These are phyloP conservation scores for Cryptosporidium felis DNA, from an alignment of 169 alveolate species.

Conservation along the genomic window DNA sequence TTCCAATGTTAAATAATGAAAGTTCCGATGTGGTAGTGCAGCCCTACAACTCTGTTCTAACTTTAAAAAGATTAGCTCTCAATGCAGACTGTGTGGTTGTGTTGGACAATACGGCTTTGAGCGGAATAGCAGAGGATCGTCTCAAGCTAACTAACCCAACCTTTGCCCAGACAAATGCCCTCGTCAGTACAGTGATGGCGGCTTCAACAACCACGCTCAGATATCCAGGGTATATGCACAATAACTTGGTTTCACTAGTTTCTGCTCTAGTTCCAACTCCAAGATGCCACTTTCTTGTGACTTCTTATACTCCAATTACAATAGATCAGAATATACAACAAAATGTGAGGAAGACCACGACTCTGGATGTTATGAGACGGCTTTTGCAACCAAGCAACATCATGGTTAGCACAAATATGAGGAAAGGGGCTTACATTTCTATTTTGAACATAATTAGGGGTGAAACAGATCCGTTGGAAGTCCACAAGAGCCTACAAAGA, in stretches of 20 bases:
- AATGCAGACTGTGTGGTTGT: constrained; percentile 97
- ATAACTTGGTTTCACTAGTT: constrained; percentile 94
- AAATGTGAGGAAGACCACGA: constrained; percentile 93
- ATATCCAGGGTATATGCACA: constrained; percentile 98
- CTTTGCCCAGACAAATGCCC: constrained; percentile 82
- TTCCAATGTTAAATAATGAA: constrained; percentile 91
- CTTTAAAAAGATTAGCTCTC: constrained; percentile 89
- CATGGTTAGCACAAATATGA: constrained; percentile 81
- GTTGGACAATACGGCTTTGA: constrained; percentile 97
- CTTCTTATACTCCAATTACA: constrained; percentile 96
- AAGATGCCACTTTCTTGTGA: constrained; percentile 97
- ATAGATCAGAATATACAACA: constrained; percentile 75
- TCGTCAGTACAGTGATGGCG: constrained; percentile 90
- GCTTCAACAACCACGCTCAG: constrained; percentile 93
- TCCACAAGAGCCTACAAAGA: constrained; percentile 92
- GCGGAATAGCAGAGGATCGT: constrained; percentile 95
- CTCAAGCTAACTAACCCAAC: constrained; percentile 87
- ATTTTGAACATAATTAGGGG: constrained; percentile 93
- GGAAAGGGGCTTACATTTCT: constrained; percentile 90
- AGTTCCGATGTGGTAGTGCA: constrained; percentile 98
- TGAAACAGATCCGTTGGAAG: constrained; percentile 92
- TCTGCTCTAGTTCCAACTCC: constrained; percentile 99
- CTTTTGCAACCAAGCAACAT: constrained; percentile 88
- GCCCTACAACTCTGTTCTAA: constrained; percentile 96
- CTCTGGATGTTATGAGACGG: constrained; percentile 97